phyloP scores from a whole-genome alignment of 768 basidiomycete species.

The Lentinula edodes region DNA sequence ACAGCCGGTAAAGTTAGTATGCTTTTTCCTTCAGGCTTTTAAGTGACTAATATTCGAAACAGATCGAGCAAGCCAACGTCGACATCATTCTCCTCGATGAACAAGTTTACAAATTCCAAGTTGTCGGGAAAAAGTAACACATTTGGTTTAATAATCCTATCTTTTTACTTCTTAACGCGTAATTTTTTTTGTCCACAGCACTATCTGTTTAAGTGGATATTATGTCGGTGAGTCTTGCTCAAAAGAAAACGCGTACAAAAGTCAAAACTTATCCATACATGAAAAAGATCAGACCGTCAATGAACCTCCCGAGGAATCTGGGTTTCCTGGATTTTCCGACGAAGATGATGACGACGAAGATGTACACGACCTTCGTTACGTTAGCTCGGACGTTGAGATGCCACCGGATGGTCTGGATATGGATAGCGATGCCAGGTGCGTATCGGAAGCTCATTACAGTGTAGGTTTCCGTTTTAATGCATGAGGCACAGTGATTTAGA shows the following conservation, averaged over 20 bases:
- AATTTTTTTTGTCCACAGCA: slow-evolving; percentile 29
- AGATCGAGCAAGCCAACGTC: slow-evolving; percentile 75
- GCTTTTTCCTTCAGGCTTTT: background rate
- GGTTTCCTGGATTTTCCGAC: slow-evolving; percentile 34
- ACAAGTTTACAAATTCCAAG: slow-evolving; percentile 60
- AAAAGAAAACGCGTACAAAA: background rate
- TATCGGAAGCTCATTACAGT: slow-evolving; percentile 7
- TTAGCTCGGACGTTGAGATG: slow-evolving; percentile 82
- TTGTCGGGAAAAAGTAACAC: slow-evolving; percentile 76
- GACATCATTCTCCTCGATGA: slow-evolving; percentile 69
- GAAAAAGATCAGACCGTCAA: slow-evolving; percentile 47
- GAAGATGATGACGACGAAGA: slow-evolving; percentile 46
- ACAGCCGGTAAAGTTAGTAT: slow-evolving; percentile 71
- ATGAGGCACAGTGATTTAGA: slow-evolving; percentile 58
- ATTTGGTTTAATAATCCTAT: background rate
- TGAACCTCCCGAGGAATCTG: slow-evolving; percentile 32
- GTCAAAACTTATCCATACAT: background rate
- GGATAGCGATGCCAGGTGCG: slow-evolving; percentile 50
- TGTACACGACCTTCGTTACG: slow-evolving; percentile 62
- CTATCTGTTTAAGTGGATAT: slow-evolving; percentile 78
- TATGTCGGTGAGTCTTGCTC: slow-evolving; percentile 57
- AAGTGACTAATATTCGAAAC: background rate
- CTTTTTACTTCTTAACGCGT: slow-evolving; percentile 7
- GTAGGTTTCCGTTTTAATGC: background rate
- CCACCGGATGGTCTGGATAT: slow-evolving; percentile 47